A percentile compares a stretch with the other conserved stretches of the same genome.
phyloP scores from a whole-genome alignment of 2,329 filamentous ascomycete genomes.

The Xylariaceae sp. region DNA sequence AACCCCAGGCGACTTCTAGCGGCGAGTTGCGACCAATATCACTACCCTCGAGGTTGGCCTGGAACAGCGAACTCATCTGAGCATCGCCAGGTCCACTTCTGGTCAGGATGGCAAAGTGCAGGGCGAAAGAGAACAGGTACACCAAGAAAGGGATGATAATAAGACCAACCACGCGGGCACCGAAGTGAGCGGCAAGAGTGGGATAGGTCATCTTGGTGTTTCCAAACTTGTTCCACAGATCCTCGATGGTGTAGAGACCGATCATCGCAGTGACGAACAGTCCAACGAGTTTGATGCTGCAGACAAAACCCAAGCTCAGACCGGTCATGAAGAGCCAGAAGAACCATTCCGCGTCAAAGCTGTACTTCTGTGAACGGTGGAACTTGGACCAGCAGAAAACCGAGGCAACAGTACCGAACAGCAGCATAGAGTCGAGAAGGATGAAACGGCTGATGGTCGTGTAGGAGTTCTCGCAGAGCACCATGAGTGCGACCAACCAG shows the following conservation, averaged over 20 bases:
- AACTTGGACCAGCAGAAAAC: conserved; percentile 97
- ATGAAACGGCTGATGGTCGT: conserved; percentile 98
- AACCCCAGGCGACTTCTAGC: conserved; percentile 84
- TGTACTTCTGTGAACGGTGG: conserved; percentile 77
- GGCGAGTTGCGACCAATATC: conserved; percentile 93
- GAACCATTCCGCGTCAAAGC: conserved; percentile 90
- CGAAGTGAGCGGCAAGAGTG: conserved; percentile 68
- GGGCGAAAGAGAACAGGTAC: conserved; percentile 91
- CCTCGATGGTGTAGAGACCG: conserved; percentile 90
- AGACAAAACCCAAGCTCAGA: conserved; percentile 93
- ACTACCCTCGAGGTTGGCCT: conserved; percentile 90
- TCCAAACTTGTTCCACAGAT: conserved; percentile 97
- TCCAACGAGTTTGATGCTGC: conserved; percentile 97
- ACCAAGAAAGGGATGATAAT: conserved; percentile 86
- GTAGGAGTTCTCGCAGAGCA: conserved; percentile 98
- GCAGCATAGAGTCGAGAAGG: conserved; percentile 94
- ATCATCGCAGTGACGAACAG: conserved; percentile 94
- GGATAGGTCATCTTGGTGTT: conserved; percentile 74
- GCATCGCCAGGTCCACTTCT: conserved; percentile 94
- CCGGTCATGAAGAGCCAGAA: conserved; percentile 91
- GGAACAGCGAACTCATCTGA: conserved; percentile 99
- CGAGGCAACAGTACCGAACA: conserved; percentile 97
- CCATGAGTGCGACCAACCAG: conserved; percentile 94
- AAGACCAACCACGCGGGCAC: conserved; percentile 74
- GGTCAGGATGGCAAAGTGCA: conserved; percentile 91